Evolutionary conservation across 352 stramenopile species (phyloP), one percentile per base, ranked within the genome.

Genomic region (Globisporangium cederbergense): DNA sequence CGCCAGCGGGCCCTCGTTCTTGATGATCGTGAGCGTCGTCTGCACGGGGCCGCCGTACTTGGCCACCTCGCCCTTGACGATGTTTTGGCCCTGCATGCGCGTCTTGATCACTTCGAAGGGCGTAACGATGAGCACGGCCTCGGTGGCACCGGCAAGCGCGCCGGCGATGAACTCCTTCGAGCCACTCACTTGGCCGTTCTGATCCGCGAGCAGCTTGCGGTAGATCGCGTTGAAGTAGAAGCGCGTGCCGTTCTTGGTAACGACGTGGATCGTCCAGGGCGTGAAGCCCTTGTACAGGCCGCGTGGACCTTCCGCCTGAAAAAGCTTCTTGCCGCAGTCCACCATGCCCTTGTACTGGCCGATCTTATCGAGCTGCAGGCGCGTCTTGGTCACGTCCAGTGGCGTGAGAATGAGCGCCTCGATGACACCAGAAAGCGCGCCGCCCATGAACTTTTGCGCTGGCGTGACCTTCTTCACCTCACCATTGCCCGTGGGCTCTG

Each of bases 91-190:
- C 75, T 99, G 96, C 81, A 99, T 94, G 61, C 97, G 87, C 84
- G 88, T 99, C 83, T 99, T 99, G 75, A 98, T 98, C 3, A 99
- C 97, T 77, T 99, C 97, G 20, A 98, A 98, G 11, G 97, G 97
- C 40, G 96, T 99, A 5, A 99, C 96, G 56, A 99, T 97, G 7
- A 99, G 71, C 73, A 98, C 81, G 22, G 97, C 97, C 70, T 99
- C 97, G 0, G 96, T 99, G 14, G 97, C 82, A 28, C 97, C 97
- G 9, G 90, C 96, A 4, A 96, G 64, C 6, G 98, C 84, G 30
- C 97, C 97, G 28, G 97, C 97, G 34, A 89, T 57, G 61, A 95
- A 95, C 67, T 95, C 83, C 46, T 91, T 92, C 49, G 75, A 66
- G 34, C 83, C 86, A 53, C 80, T 93, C 42, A 95, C 83, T 54